Evolutionary conservation across 345 rosid species (phyloP).

Genomic region (Eucalyptus regnans): DNA sequence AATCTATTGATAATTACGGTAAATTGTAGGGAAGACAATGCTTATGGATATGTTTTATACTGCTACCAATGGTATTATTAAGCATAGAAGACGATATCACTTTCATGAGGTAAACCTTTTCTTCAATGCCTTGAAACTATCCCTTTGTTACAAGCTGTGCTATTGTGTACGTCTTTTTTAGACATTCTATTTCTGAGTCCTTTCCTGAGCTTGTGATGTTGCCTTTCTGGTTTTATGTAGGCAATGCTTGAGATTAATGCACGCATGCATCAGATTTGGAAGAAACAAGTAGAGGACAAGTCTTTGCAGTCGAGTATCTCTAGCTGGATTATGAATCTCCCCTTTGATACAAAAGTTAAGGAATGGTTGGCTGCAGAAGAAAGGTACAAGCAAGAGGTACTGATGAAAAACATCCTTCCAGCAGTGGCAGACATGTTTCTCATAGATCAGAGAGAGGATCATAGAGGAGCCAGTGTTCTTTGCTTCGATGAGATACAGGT

Average conservation of each 20-base stretch:
- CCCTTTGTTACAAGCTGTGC: slow-evolving; percentile 47
- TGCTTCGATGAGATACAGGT: slow-evolving; percentile 99
- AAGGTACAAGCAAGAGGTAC: slow-evolving; percentile 67
- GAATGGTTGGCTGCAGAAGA: slow-evolving; percentile 94
- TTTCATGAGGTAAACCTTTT: slow-evolving; percentile 64
- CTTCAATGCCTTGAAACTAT: not conserved
- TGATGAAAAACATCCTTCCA: slow-evolving; percentile 79
- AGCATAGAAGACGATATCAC: slow-evolving; percentile 66
- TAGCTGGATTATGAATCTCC: slow-evolving; percentile 77
- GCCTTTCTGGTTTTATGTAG: slow-evolving; percentile 14
- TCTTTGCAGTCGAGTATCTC: slow-evolving; percentile 47
- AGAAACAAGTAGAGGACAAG: slow-evolving; percentile 55
- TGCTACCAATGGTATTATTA: slow-evolving; percentile 51
- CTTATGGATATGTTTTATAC: slow-evolving; percentile 95
- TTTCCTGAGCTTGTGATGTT: not conserved
- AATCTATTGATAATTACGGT: not conserved
- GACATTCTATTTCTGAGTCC: not conserved
- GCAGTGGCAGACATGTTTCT: slow-evolving; percentile 87
- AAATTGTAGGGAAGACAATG: slow-evolving; percentile 81
- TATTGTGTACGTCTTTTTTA: not conserved
- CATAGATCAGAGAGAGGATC: slow-evolving; percentile 34
- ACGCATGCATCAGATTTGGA: slow-evolving; percentile 87
- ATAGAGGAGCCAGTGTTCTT: slow-evolving; percentile 73
- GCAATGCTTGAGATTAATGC: slow-evolving; percentile 90
- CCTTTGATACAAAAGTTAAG: slow-evolving; percentile 72